These are phyloP conservation scores for Breviolum minutum DNA, from an alignment of 73 alveolate genomes.

Conservation along the genomic window DNA sequence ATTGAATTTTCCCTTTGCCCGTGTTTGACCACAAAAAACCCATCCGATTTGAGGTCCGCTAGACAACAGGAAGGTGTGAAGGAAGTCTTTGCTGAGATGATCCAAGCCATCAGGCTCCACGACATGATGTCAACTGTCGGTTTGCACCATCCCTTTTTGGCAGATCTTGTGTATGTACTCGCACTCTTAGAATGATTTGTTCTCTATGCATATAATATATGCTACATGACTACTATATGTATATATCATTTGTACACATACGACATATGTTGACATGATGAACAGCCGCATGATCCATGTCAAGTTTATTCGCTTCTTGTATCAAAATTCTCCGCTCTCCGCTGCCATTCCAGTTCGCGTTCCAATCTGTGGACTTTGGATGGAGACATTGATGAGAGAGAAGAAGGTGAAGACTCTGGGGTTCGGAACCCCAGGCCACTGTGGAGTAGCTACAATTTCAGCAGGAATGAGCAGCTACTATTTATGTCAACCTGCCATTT, in stretches of 20 bases:
- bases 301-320: no score
- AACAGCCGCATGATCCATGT: no score
- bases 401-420: conserved; percentile 64
- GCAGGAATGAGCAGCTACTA: no score
- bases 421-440: neutral
- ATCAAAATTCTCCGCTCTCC: no score
- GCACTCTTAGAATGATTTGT: neutral
- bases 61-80: conserved; percentile 47
- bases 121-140: no score
- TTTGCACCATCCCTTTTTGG: neutral
- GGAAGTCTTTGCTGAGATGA: conserved; percentile 75
- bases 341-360: conserved; percentile 51
- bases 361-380: conserved; percentile 67
- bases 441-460: no score
- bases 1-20: no score
- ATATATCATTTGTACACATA: no score
- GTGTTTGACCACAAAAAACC: no score
- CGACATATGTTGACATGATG: no score
- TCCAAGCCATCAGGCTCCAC: conserved; percentile 69
- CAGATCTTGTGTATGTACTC: neutral
- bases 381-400: conserved; percentile 53
- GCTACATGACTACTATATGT: no score
- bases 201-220: neutral
- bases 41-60: conserved; percentile 26
- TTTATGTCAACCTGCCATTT: neutral